A percentile compares a stretch with the other conserved stretches of the same genome.
Evolutionary conservation across 1,284 basidiomycete genomes (phyloP).

Genomic region (Ceratobasidium sp.): DNA sequence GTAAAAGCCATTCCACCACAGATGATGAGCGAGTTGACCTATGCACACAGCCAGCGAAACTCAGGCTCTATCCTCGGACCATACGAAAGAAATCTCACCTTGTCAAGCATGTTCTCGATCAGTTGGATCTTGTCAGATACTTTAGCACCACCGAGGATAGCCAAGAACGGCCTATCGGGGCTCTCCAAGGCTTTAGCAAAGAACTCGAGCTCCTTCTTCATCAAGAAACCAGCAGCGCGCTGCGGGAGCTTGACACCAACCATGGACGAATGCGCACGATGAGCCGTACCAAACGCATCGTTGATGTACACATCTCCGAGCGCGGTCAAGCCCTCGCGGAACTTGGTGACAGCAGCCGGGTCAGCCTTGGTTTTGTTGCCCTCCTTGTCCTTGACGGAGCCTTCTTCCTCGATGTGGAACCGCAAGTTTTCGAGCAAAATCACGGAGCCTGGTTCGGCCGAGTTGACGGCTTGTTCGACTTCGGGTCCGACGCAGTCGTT

Average conservation of each 20-base stretch:
- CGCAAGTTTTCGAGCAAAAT: slow-evolving; percentile 97
- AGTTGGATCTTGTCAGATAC: slow-evolving; percentile 99
- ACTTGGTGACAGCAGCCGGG: slow-evolving; percentile 79
- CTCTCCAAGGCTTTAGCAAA: slow-evolving; percentile 97
- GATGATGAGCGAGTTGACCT: slow-evolving; percentile 96
- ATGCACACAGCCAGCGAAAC: slow-evolving; percentile 28
- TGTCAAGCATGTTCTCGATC: slow-evolving; percentile 99
- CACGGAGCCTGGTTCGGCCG: slow-evolving; percentile 77
- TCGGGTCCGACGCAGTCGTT: slow-evolving; percentile 87
- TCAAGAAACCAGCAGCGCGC: slow-evolving; percentile 93
- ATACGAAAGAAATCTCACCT: slow-evolving; percentile 58
- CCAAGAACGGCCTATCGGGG: slow-evolving; percentile 95
- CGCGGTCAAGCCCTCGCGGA: slow-evolving; percentile 86
- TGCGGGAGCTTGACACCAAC: slow-evolving; percentile 95
- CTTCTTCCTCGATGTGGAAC: slow-evolving; percentile 99
- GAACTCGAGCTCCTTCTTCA: slow-evolving; percentile 99
- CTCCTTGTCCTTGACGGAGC: slow-evolving; percentile 89
- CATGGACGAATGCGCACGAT: slow-evolving; percentile 98
- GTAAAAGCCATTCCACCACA: slow-evolving; percentile 99
- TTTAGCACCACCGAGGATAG: slow-evolving; percentile 98
- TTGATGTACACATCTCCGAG: slow-evolving; percentile 98
- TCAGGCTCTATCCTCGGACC: slow-evolving; percentile 11
- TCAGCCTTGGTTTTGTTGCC: slow-evolving; percentile 95
- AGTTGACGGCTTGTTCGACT: slow-evolving; percentile 79
- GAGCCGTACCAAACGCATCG: slow-evolving; percentile 98